These are phyloP conservation scores for Globisporangium megalacanthum DNA, from an alignment of 352 stramenopile species.

Conservation along the genomic window DNA sequence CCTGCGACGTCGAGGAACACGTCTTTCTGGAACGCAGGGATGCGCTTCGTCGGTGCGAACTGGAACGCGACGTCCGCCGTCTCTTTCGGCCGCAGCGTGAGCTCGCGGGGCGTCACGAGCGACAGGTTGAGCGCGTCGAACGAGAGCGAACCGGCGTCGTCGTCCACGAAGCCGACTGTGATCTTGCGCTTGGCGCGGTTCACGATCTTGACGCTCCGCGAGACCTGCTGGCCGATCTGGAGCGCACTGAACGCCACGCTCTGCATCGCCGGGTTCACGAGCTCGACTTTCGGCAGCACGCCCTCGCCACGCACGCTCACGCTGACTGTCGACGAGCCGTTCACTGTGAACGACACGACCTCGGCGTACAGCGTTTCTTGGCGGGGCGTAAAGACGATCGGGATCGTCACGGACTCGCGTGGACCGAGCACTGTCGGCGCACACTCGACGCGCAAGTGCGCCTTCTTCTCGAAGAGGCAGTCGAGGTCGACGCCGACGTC, in stretches of 20 bases:
- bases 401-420: constrained; percentile 66
- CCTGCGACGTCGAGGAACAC: constrained; percentile 62
- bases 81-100: constrained; percentile 75
- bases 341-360: constrained; percentile 88
- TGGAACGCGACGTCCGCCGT: constrained; percentile 65
- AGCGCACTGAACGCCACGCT: constrained; percentile 78
- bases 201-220: constrained; percentile 70
- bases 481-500: constrained; percentile 81
- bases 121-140: constrained; percentile 48
- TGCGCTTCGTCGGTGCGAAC: constrained; percentile 65
- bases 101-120: constrained; percentile 55
- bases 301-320: constrained; percentile 73
- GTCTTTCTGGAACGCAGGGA: constrained; percentile 59
- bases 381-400: constrained; percentile 84
- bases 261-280: constrained; percentile 85
- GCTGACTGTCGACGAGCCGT: constrained; percentile 77
- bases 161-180: constrained; percentile 48
- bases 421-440: constrained; percentile 78
- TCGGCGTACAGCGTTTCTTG: constrained; percentile 83
- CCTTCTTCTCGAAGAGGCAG: constrained; percentile 87
- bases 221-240: constrained; percentile 71
- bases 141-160: constrained; percentile 17
- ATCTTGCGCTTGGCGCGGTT: constrained; percentile 84
- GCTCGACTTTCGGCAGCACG: constrained; percentile 76
- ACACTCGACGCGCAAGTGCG: constrained; percentile 80